Conservation (phyloP, 768 basidiomycete genomes). For the Lactarius pseudohatsudake region DNA sequence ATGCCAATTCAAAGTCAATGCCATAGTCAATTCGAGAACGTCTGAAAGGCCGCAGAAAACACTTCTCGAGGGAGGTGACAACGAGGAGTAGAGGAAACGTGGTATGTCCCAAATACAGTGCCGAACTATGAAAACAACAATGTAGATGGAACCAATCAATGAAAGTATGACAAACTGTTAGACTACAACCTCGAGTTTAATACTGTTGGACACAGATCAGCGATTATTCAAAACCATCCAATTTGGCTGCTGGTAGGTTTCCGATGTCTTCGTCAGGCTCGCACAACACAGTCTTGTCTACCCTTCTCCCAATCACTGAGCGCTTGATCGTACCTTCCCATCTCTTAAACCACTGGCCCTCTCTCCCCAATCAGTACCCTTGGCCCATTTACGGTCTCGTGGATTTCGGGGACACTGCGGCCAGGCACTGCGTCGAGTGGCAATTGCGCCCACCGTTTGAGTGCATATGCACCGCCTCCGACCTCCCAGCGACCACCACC, state of each 20-base stretch:
- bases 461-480: conserved; percentile 75
- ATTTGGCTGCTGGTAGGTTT: conserved; percentile 3
- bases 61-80: conserved; percentile 51
- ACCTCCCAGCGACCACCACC: conserved; percentile 79
- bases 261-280: conserved; percentile 24
- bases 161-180: conserved; percentile 3
- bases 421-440: not conserved
- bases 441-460: conserved; percentile 45
- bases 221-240: conserved; percentile 10
- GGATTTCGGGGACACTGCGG: conserved; percentile 3
- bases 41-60: conserved; percentile 20
- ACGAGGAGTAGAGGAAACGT: conserved; percentile 54
- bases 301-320: conserved; percentile 43
- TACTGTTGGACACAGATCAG: too few species aligned
- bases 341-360: conserved; percentile 75
- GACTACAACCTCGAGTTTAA: too few species aligned
- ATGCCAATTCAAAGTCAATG: too few species aligned
- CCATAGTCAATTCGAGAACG: too few species aligned
- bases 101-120: conserved; percentile 33
- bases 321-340: conserved; percentile 72
- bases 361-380: conserved; percentile 55
- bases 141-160: conserved; percentile 10
- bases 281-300: conserved; percentile 25
- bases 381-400: conserved; percentile 36
- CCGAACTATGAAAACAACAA: too few species aligned